Base-by-base conservation (phyloP, 306 rosid genomes). In the Ammopiptanthus mongolicus region DNA sequence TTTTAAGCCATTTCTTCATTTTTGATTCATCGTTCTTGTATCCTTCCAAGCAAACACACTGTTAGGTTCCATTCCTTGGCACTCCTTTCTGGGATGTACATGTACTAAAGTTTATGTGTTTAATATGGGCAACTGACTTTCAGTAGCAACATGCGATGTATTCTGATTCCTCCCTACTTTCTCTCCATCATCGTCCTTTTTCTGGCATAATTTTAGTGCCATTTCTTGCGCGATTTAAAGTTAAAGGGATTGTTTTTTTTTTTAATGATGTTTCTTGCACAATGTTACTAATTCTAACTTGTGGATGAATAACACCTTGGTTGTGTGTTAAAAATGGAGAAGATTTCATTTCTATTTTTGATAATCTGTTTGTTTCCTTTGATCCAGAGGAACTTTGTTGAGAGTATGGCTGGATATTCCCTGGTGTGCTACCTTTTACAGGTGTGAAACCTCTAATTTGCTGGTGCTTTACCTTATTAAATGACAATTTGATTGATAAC, bases 321-420 rank as follows among this genome's bases (percentile, higher is more conserved):
- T 2, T 67, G 53, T 52, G 65, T 46, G 51, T 71, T 65, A 47
- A 34, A 60, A 69, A 17, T 65, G 50, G 83, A 66, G 71, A 67
- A 22, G 3, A 70, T 50, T 23, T 75, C 15, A 65, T 34, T 71
- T 37, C 23, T 79, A 41, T 75, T 71, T 55, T 73, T 50, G 46
- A 19, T 68, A 78, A 69, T 62, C 23, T 42, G 50, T 61, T 41
- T 66, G 60, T 81, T 41, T 66, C 63, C 55, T 77, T 74, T 85
- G 71, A 77, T 78, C 76, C 94, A 96, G 99, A 89, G 98, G 82
- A 96, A 92, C 89, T 96, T 96, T 74, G 99, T 96, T 64, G 99
- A 96, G 85, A 96, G 99, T 80, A 92, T 92, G 99, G 99, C 99
- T 55, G 99, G 99, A 82, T 96, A 96, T 92, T 96, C 99, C 77